Base-by-base conservation (phyloP, 495 filamentous ascomycete species). In the Saxispiralis lemnorum region DNA sequence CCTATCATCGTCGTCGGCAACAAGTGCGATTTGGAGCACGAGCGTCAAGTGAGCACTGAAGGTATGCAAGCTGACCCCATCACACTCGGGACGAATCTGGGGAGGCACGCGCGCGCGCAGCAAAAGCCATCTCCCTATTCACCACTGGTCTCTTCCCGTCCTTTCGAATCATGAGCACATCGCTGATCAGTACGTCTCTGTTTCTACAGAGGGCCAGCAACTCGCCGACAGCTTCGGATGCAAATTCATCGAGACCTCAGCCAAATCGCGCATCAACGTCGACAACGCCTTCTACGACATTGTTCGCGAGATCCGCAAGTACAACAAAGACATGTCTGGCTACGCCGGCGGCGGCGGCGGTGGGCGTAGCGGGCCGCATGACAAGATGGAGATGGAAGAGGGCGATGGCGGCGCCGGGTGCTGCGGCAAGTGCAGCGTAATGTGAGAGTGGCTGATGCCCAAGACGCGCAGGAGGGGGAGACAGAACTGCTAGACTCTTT, bases 1-100 rank as follows among this genome's bases (percentile, higher is more conserved):
- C 89, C 89, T 50, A 94, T 97, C 66, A 94, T 96, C 44, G 84
- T 97, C 7, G 92, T 96, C n/a, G 89, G 83, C 47, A 97, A 97
- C 72, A 97, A 97, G 71, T 93, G 87, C 61, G 89, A 97, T 79
- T 67, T 97, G 59, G 89, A 95, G 51, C 68, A 67, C 53, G 89
- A 97, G 63, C 72, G 89, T 47, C 79, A 83, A 51, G 89, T 97
- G 46, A 76, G 82, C 40, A 78, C 80, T 62, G 77, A 89, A 75
- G 88, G 89, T 95, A 71, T 41, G 73, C 24, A 28, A 5, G 5
- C 9, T 9, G 5, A 28, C 9, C 24, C 9, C 24, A 5, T 28
- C 9, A 4, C 24, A 4, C 24, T 28, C 24, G 24, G 24, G 9
- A 28, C 24, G 24, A 9, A 9, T 5, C 24, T 28, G 5, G 9